These are phyloP conservation scores for Serpula lacrymans DNA, from an alignment of 768 basidiomycete species.

Conservation along the genomic window DNA sequence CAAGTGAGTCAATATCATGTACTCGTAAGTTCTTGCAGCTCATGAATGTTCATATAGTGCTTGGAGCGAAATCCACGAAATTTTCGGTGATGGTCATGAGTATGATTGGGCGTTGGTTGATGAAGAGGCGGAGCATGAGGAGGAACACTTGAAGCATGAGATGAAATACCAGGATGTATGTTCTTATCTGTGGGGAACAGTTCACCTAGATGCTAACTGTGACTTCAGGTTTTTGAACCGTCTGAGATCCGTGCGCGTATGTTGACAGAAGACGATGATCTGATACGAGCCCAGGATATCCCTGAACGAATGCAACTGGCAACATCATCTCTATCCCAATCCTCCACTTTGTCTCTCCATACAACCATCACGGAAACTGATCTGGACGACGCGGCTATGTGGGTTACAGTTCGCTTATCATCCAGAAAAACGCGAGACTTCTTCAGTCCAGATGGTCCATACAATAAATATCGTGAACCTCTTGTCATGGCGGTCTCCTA, in stretches of 20 bases:
- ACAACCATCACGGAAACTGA: slow-evolving; percentile 68
- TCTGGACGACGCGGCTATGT: slow-evolving; percentile 76
- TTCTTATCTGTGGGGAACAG: slow-evolving; percentile 2
- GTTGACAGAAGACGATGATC: slow-evolving; percentile 90
- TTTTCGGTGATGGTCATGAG: slow-evolving; percentile 95
- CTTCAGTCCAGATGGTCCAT: slow-evolving; percentile 62
- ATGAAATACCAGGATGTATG: slow-evolving; percentile 84
- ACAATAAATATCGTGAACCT: slow-evolving; percentile 56
- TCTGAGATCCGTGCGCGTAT: slow-evolving; percentile 88
- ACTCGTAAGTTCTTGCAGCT: slow-evolving; percentile 3
- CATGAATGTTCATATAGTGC: slow-evolving; percentile 49
- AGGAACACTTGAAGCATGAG: slow-evolving; percentile 56
- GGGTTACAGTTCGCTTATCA: slow-evolving; percentile 84
- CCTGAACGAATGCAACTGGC: slow-evolving; percentile 96
- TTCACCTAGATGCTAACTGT: too few species aligned
- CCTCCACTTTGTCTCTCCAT: slow-evolving; percentile 57
- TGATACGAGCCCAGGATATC: slow-evolving; percentile 85
- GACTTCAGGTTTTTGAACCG: slow-evolving; percentile 92
- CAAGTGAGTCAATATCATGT: slow-evolving; percentile 49
- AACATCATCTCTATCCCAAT: slow-evolving; percentile 74
- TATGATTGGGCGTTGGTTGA: slow-evolving; percentile 94
- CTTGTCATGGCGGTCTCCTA: slow-evolving; percentile 78
- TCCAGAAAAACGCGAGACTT: slow-evolving; percentile 66
- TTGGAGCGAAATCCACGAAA: slow-evolving; percentile 94
- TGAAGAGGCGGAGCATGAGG: slow-evolving; percentile 52